Evolutionary conservation across 208 protist genomes (phyloP), one percentile per base, ranked within the genome.

Genomic region (Wallacemonas sp.): DNA sequence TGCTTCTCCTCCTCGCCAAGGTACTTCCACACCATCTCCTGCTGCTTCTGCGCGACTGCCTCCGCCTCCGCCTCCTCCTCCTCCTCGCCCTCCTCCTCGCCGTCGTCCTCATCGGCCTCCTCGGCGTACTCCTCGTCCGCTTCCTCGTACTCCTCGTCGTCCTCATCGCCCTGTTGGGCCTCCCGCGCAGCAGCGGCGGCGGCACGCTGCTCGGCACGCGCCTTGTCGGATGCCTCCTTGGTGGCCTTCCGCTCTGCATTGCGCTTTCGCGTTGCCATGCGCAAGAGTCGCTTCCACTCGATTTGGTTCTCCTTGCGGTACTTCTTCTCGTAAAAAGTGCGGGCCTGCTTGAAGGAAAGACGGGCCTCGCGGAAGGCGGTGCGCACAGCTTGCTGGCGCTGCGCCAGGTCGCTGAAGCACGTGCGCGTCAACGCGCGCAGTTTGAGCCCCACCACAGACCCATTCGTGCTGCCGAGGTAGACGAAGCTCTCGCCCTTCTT

Each of bases 381-480:
- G 25, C 72, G 67, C 50, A 90, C 77, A 20, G 71, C 74, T 32
- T 66, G 54, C 4, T 79, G 61, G 57, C 88, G 88, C 20, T 76
- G 29, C 12, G 74, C 70, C 12, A 81, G 69, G 70, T 88, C 82
- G 16, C 74, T 48, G 32, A 87, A 71, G 29, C 90, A 77, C 26
- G 70, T 80, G 23, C 70, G 70, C 25, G 81, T 79, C 10, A 93
- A 67, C 5, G 64, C 39, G 11, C 69, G 67, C 16, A 68, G 70
- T 54, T 89, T 77, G 8, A 93, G 65, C 57, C 87, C 87, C 11
- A 81, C 78, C 16, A 93, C 77, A 52, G 88, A 76, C n/a, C 87
- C 87, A 10, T 82, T 55, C 1, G 84, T 81, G 12, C 81, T 45
- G 28, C 87, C 87, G 23, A 93, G 65, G 49, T 79, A 82, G 31